phyloP scores from a whole-genome alignment of 2,329 filamentous ascomycete species.

The Aplosporella prunicola region DNA sequence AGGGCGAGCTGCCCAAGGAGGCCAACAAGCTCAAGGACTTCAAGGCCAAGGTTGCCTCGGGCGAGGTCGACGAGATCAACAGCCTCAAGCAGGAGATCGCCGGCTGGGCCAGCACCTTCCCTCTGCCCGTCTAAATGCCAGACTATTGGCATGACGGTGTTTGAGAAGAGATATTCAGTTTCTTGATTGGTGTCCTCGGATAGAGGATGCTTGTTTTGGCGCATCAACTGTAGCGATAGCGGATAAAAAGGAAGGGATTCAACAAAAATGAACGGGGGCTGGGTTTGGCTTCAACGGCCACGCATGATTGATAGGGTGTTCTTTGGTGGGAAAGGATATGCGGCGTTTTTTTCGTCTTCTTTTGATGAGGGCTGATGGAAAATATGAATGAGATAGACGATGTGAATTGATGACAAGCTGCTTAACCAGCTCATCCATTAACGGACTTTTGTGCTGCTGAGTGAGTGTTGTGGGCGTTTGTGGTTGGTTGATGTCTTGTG shows the following conservation, averaged over 20 bases:
- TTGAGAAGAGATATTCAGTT: not conserved
- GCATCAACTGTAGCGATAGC: slow-evolving; percentile 1
- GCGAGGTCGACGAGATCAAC: slow-evolving; percentile 72
- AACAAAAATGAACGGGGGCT: slow-evolving; percentile 6
- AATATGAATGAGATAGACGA: not conserved
- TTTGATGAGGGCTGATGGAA: not conserved
- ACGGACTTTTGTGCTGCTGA: not conserved
- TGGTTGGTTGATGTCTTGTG: not conserved
- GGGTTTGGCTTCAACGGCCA: slow-evolving; percentile 9
- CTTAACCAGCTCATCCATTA: not conserved
- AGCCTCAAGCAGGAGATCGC: slow-evolving; percentile 82
- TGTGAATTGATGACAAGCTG: too few species aligned
- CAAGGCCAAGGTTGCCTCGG: slow-evolving; percentile 78
- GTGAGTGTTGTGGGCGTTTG: not conserved
- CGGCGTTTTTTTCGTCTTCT: not conserved
- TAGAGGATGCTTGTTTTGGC: too few species aligned
- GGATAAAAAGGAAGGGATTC: slow-evolving; percentile 1
- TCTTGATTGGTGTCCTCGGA: too few species aligned
- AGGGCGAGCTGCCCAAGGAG: slow-evolving; percentile 79
- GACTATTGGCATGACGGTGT: not conserved
- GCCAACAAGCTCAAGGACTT: slow-evolving; percentile 99
- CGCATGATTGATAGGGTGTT: slow-evolving; percentile 8
- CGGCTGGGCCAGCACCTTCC: slow-evolving; percentile 79
- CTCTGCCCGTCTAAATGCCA: slow-evolving; percentile 61
- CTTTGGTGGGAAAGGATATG: not conserved